Percentiles rank a stretch among this genome's conserved stretches.
Evolutionary conservation across 331 rosid species (phyloP).

Genomic region (Cydonia oblonga): DNA sequence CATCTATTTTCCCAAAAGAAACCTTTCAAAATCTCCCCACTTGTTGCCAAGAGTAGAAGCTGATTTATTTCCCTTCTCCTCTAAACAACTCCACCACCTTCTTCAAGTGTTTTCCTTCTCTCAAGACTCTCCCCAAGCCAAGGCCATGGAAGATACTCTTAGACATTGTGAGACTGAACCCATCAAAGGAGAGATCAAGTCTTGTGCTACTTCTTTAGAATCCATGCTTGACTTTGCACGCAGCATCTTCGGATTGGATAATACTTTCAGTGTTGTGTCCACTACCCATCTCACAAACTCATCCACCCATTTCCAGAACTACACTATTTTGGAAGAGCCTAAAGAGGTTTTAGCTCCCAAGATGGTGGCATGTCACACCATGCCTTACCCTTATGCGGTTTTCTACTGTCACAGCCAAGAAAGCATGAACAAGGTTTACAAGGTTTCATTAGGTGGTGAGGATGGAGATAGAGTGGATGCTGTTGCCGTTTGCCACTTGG

Average conservation of each 20-base stretch:
- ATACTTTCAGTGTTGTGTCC: conserved; percentile 9
- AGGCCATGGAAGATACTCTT: conserved; percentile 51
- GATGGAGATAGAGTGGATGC: conserved; percentile 55
- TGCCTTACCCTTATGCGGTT: conserved; percentile 65
- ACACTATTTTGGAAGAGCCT: conserved; percentile 34
- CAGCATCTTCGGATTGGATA: conserved; percentile 16
- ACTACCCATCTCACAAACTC: conserved; percentile 39
- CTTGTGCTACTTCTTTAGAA: conserved; percentile 63
- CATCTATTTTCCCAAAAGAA: conserved; percentile 48
- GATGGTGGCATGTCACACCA: conserved; percentile 67
- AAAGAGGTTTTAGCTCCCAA: conserved; percentile 29
- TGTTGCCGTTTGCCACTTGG: conserved; percentile 60
- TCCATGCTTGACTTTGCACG: conserved; percentile 49
- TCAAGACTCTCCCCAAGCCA: conserved; percentile 39
- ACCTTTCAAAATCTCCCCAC: conserved; percentile 27
- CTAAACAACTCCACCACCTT: conserved; percentile 31
- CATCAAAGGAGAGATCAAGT: conserved; percentile 50
- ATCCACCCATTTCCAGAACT: conserved; percentile 45
- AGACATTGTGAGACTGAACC: conserved; percentile 44
- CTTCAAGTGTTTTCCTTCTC: conserved; percentile 37
- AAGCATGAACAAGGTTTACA: conserved; percentile 33
- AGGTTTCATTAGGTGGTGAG: conserved; percentile 36
- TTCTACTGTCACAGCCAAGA: conserved; percentile 58
- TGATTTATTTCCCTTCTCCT: conserved; percentile 55
- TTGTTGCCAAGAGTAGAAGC: conserved; percentile 39